Percentiles rank a stretch among this genome's conserved stretches.
Evolutionary conservation across 257 asterid genomes (phyloP).

Genomic region (Fraxinus pennsylvanica): DNA sequence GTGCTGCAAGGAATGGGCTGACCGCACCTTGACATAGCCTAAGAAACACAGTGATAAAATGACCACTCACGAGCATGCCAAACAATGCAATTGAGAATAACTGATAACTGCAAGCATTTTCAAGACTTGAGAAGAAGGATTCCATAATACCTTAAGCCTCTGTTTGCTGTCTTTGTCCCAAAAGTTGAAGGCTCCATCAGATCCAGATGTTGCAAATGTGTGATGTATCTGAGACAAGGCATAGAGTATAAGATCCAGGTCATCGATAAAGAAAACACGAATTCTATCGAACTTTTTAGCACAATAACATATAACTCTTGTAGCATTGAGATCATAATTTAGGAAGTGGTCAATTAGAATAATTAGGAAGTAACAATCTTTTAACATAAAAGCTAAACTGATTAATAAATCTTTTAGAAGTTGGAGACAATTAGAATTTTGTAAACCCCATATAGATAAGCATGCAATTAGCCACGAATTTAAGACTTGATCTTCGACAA

Average conservation of each 20-base stretch:
- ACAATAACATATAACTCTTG: neutral
- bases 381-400: neutral
- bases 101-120: slow-evolving; percentile 3
- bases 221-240: slow-evolving; percentile 62
- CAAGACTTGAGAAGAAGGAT: slow-evolving; percentile 13
- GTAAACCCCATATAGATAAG: neutral
- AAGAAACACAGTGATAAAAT: slow-evolving; percentile 15
- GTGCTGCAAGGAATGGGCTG: slow-evolving; percentile 85
- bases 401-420: neutral
- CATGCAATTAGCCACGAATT: neutral
- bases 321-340: neutral
- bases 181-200: slow-evolving; percentile 92
- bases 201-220: slow-evolving; percentile 93
- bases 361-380: neutral
- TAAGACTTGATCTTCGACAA: neutral
- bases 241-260: slow-evolving; percentile 11
- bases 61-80: neutral
- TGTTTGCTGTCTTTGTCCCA: slow-evolving; percentile 99
- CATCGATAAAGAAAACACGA: neutral
- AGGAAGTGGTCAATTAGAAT: neutral
- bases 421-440: neutral
- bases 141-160: slow-evolving; percentile 72
- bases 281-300: neutral
- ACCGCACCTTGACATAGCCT: slow-evolving; percentile 87
- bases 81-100: slow-evolving; percentile 10